A percentile compares a stretch with the other conserved stretches of the same genome.
phyloP scores from a whole-genome alignment of 257 asterid species.

The Salvia splendens region DNA sequence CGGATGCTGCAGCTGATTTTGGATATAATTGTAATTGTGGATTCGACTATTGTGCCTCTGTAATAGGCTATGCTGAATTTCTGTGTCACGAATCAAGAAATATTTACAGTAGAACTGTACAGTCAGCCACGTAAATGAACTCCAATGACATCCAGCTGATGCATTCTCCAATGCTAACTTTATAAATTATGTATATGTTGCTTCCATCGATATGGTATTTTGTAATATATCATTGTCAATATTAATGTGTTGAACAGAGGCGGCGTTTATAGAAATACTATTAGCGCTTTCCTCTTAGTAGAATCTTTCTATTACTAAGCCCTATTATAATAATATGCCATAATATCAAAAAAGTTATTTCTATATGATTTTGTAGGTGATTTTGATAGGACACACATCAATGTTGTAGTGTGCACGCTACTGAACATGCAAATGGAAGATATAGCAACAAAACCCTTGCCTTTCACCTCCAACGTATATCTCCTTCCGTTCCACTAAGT shows the following conservation, averaged over 20 bases:
- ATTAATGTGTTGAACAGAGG: not conserved
- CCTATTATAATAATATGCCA: too few species aligned
- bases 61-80: not conserved
- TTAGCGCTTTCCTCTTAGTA: too few species aligned
- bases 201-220: not conserved
- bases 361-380: too few species aligned
- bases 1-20: constrained; percentile 61
- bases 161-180: not conserved
- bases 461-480: too few species aligned
- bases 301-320: too few species aligned
- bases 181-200: constrained; percentile 5
- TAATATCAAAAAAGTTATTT: too few species aligned
- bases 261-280: too few species aligned
- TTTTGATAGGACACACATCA: too few species aligned
- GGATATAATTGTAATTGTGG: not conserved
- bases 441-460: too few species aligned
- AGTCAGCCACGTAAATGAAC: constrained; percentile 31
- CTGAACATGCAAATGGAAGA: too few species aligned
- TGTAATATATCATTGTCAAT: not conserved
- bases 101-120: constrained; percentile 31
- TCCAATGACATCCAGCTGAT: constrained; percentile 28
- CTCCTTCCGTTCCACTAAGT: too few species aligned
- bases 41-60: constrained; percentile 15
- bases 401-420: too few species aligned
- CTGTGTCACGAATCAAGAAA: not conserved